These are phyloP conservation scores for Puccinia hordei DNA, from an alignment of 1,284 basidiomycete genomes.

Conservation along the genomic window DNA sequence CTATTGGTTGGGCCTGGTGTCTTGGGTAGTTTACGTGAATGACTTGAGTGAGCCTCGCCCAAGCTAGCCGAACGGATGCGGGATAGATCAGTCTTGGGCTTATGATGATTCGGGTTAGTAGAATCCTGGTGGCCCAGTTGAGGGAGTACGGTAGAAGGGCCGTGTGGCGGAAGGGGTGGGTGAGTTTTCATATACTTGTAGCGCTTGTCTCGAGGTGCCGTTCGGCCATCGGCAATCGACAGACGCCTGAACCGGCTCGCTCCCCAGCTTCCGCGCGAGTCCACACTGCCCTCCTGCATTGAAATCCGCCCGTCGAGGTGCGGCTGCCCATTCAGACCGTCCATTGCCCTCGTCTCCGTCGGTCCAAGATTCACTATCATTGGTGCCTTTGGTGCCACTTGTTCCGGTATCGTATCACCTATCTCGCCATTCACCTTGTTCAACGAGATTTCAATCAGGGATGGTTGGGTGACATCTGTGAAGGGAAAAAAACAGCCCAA, in stretches of 20 bases:
- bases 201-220: constrained; percentile 14
- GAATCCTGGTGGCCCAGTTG: not conserved
- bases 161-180: not conserved
- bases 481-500: not conserved
- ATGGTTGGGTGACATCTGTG: constrained; percentile 14
- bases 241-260: constrained; percentile 19
- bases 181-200: constrained; percentile 33
- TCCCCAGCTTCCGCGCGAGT: not conserved
- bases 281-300: not conserved
- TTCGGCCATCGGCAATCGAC: constrained; percentile 15
- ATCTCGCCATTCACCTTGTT: constrained; percentile 16
- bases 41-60: not conserved
- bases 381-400: not conserved
- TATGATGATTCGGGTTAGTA: not conserved
- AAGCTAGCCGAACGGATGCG: constrained; percentile 2
- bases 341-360: not conserved
- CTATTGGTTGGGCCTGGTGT: not conserved
- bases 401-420: not conserved
- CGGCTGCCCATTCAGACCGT: not conserved
- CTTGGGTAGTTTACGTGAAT: not conserved
- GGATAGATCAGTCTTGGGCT: not conserved
- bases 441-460: constrained; percentile 29
- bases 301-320: not conserved
- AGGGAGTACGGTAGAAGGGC: not conserved
- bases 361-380: not conserved